These are phyloP conservation scores for Zygoascus flipseniorum DNA, from an alignment of 805 yeast species.

Conservation along the genomic window DNA sequence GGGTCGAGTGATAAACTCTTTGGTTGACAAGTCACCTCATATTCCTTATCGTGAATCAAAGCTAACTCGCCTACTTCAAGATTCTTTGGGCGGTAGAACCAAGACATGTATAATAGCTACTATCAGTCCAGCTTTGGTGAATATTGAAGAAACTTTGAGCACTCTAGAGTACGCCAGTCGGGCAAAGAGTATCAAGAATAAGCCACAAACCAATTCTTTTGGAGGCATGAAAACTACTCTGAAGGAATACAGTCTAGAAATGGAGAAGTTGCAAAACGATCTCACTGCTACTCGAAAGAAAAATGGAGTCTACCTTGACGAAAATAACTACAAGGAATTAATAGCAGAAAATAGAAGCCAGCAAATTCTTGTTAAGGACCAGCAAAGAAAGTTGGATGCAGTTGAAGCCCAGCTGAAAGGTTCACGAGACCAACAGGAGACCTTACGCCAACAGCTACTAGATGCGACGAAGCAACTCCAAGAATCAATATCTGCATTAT, in stretches of 20 bases:
- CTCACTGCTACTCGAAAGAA: conserved; percentile 53
- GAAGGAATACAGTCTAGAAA: conserved; percentile 45
- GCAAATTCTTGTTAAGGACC: conserved; percentile 42
- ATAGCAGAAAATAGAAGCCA: conserved; percentile 43
- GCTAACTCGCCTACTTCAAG: conserved; percentile 68
- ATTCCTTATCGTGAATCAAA: conserved; percentile 85
- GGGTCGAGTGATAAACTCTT: conserved; percentile 77
- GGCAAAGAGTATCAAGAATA: conserved; percentile 72
- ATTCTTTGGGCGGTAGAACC: conserved; percentile 81
- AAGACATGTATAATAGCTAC: conserved; percentile 84
- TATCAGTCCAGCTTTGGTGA: conserved; percentile 69
- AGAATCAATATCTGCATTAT: conserved; percentile 11
- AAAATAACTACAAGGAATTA: conserved; percentile 37
- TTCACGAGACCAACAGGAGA: conserved; percentile 26
- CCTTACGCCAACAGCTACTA: conserved; percentile 11
- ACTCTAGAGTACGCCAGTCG: conserved; percentile 83
- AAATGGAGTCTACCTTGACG: conserved; percentile 58
- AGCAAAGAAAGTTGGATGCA: conserved; percentile 38
- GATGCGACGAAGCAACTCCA: conserved; percentile 8
- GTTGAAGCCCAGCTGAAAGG: conserved; percentile 40
- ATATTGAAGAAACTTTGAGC: conserved; percentile 74
- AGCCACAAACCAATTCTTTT: conserved; percentile 44
- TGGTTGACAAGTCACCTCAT: conserved; percentile 56
- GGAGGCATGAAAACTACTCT: conserved; percentile 45
- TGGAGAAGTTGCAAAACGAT: conserved; percentile 50